Base-by-base conservation (phyloP, 306 rosid genomes). In the Cyclanthera cordifolia region DNA sequence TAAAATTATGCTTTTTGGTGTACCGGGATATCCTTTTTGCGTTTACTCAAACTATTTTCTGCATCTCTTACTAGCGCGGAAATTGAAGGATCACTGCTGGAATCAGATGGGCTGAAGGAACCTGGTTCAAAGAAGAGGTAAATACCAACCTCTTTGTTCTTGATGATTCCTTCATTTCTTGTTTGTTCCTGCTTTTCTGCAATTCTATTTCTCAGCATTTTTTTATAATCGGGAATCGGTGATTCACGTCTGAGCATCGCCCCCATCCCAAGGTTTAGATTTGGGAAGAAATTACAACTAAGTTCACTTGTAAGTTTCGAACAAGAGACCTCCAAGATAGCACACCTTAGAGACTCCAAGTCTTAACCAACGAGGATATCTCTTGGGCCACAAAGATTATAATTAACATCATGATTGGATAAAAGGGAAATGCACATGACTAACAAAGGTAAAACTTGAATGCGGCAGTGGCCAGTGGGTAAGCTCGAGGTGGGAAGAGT, bases 51-150 rank as follows among this genome's bases (percentile, higher is more conserved):
- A 20, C 73, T 70, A 47, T 57, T 55, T 54, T 76, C 79, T 19
- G 37, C 58, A 23, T 75, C 19, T n/a, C 52, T 79, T 70, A 61
- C 66, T 57, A 93, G 98, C 27, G 74, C 76, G 80, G 94, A 93
- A 77, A 72, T 80, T 70, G 95, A 89, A 81, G 95, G 83, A 51
- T 82, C 91, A 8, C 72, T 87, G 73, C 83, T 82, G 72, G 95
- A 87, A 81, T 82, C 89, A 30, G 95, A 87, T 69, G 85, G 84
- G 17, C 72, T 53, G 39, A 87, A 79, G 75, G 95, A 87, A 69
- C 74, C 93, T 71, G 89, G 90, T 72, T 79, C 87, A 17, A 93
- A 87, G 80, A 93, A 93, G 85, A 89, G 98, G 98, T 93, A 75
- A 58, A 20, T 19, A 63, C 48, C 69, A 39, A 43, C 48, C 52